Percentiles rank a stretch among this genome's conserved stretches.
Evolutionary conservation across 225 moss, liverwort and hornwort genomes (phyloP).

Genomic region (Neckera pumila): DNA sequence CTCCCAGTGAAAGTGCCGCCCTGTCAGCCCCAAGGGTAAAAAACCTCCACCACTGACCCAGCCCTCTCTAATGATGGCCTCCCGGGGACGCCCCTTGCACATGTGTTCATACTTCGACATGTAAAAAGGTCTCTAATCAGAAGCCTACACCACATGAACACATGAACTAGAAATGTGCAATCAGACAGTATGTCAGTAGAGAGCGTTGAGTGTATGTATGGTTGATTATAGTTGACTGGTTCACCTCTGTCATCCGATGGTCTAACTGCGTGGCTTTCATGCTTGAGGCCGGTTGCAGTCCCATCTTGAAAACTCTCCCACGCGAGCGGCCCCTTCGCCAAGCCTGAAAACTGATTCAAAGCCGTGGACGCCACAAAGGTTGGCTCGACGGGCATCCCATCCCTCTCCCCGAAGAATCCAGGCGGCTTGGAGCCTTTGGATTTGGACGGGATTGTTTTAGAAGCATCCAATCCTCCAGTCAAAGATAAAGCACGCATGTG

Average conservation of each 20-base stretch:
- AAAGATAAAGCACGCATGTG: slow-evolving; percentile 1
- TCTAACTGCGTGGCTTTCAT: neutral
- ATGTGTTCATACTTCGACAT: neutral
- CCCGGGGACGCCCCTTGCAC: neutral
- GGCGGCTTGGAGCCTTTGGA: slow-evolving; percentile 20
- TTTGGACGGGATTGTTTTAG: slow-evolving; percentile 9
- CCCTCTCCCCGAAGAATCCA: slow-evolving; percentile 28
- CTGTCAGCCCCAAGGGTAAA: neutral
- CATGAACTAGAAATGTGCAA: neutral
- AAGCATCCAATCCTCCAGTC: slow-evolving; percentile 6
- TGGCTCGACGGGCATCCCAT: slow-evolving; percentile 14
- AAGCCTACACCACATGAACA: neutral
- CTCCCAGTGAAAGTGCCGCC: neutral
- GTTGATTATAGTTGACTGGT: neutral
- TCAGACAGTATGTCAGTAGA: neutral
- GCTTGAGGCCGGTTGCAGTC: slow-evolving; percentile 2
- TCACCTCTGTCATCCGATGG: slow-evolving; percentile 29
- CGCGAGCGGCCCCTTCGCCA: slow-evolving; percentile 36
- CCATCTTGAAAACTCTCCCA: slow-evolving; percentile 49
- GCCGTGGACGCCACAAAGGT: slow-evolving; percentile 13
- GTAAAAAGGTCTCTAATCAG: neutral
- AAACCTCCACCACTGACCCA: neutral
- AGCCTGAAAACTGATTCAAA: slow-evolving; percentile 38
- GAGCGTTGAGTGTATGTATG: neutral
- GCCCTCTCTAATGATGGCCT: neutral